These are phyloP conservation scores for Pisolithus orientalis DNA, from an alignment of 768 basidiomycete species.

Conservation along the genomic window DNA sequence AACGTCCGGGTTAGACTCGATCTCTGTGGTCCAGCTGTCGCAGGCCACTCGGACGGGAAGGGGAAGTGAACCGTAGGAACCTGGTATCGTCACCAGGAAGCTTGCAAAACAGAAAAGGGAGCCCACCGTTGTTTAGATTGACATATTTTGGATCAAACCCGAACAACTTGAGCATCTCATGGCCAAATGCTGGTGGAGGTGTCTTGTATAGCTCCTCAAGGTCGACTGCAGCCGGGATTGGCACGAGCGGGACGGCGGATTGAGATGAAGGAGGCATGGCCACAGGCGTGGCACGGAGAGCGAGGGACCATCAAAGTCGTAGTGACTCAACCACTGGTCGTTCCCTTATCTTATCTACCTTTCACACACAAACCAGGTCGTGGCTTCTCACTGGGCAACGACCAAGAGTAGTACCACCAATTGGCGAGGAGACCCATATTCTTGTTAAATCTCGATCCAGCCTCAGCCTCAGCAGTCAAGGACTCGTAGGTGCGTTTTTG, in stretches of 20 bases:
- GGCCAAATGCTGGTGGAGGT: constrained; percentile 47
- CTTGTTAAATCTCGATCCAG: too few species aligned
- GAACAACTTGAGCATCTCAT: constrained; percentile 46
- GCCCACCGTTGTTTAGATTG: constrained; percentile 60
- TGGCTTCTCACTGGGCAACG: too few species aligned
- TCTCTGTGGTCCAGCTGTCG: constrained; percentile 32
- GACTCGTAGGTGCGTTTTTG: too few species aligned
- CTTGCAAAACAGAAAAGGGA: too few species aligned
- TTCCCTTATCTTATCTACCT: background rate
- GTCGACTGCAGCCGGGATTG: background rate
- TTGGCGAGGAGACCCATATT: too few species aligned
- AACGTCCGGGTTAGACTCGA: constrained; percentile 52
- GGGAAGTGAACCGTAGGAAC: constrained; percentile 55
- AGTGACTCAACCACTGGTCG: background rate
- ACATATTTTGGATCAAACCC: constrained; percentile 52
- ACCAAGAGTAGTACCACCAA: constrained; percentile 2
- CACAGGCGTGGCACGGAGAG: background rate
- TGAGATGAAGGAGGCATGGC: background rate
- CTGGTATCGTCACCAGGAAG: constrained; percentile 23
- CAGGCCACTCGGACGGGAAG: constrained; percentile 43
- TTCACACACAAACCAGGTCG: background rate
- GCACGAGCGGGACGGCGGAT: background rate
- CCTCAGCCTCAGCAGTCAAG: too few species aligned
- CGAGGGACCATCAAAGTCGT: background rate
- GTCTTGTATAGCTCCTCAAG: constrained; percentile 15